A percentile compares a stretch with the other conserved stretches of the same genome.
These are phyloP conservation scores for Sordariomycetes sp. DNA, from an alignment of 2,329 filamentous ascomycete genomes.

Conservation along the genomic window DNA sequence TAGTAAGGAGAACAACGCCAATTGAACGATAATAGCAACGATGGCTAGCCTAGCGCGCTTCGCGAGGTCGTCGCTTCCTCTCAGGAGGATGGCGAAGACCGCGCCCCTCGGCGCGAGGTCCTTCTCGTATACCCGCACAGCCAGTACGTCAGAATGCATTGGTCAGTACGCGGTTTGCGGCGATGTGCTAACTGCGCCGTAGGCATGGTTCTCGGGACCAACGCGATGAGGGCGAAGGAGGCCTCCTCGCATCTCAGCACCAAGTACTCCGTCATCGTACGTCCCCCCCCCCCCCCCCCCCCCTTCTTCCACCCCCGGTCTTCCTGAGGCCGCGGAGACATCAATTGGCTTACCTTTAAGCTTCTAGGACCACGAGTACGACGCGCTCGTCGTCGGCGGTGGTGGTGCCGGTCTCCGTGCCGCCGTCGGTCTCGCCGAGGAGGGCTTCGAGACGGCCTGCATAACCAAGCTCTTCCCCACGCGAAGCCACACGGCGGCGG, in stretches of 20 bases:
- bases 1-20: not conserved
- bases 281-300: constrained; percentile 19
- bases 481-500: constrained; percentile 71
- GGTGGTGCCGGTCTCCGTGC: constrained; percentile 72
- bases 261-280: constrained; percentile 89
- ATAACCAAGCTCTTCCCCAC: constrained; percentile 82
- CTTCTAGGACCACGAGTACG: constrained; percentile 86
- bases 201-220: constrained; percentile 79
- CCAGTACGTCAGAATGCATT: constrained; percentile 38
- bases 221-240: constrained; percentile 83
- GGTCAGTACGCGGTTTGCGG: no score
- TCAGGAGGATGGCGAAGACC: constrained; percentile 45
- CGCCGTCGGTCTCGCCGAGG: constrained; percentile 75
- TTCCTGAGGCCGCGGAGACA: constrained; percentile 5
- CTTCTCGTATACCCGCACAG: constrained; percentile 79
- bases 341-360: not conserved
- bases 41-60: constrained; percentile 1
- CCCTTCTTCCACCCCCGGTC: no score
- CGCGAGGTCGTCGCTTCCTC: constrained; percentile 40
- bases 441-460: constrained; percentile 80
- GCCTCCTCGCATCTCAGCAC: constrained; percentile 73
- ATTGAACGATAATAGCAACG: not conserved
- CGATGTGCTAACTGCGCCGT: constrained; percentile 2
- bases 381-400: constrained; percentile 86
- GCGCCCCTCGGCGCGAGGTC: constrained; percentile 30